These are phyloP conservation scores for Pseudomonodictys pantanalensis DNA, from an alignment of 495 filamentous ascomycete species.

Conservation along the genomic window DNA sequence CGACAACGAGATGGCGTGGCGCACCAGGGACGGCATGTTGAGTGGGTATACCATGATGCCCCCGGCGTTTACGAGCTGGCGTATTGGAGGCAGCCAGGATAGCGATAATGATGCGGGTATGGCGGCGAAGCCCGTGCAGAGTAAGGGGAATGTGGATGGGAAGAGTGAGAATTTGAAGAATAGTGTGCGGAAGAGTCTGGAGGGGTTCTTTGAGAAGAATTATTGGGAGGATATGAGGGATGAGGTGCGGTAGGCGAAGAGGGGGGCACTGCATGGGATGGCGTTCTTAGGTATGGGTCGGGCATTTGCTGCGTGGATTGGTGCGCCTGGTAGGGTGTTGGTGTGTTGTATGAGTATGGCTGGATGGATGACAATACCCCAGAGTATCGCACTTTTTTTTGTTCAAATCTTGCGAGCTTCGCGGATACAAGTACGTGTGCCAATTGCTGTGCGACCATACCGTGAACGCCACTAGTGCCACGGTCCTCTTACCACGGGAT, in stretches of 20 bases:
- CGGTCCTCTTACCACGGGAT: no score
- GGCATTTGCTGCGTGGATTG: no score
- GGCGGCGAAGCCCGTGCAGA: background rate
- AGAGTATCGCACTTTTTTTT: no score
- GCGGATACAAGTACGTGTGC: no score
- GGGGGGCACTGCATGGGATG: background rate
- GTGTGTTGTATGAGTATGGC: no score
- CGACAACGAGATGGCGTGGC: slow-evolving; percentile 18
- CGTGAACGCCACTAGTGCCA: no score
- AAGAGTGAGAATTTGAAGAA: slow-evolving; percentile 17
- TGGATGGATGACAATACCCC: no score
- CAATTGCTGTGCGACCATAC: no score
- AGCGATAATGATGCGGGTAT: slow-evolving; percentile 21
- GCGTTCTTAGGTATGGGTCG: no score
- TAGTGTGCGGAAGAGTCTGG: slow-evolving; percentile 14
- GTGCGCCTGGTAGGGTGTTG: no score
- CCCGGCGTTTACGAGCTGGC: slow-evolving; percentile 15
- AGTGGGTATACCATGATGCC: slow-evolving; percentile 26
- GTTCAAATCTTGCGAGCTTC: no score
- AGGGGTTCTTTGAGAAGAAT: slow-evolving; percentile 16
- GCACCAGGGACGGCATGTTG: slow-evolving; percentile 13
- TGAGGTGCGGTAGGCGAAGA: background rate
- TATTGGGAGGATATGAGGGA: slow-evolving; percentile 24
- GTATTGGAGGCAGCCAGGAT: slow-evolving; percentile 8
- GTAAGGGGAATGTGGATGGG: slow-evolving; percentile 6